Base-by-base conservation (phyloP, 148 eudicot genomes). In the Fagopyrum esculentum region DNA sequence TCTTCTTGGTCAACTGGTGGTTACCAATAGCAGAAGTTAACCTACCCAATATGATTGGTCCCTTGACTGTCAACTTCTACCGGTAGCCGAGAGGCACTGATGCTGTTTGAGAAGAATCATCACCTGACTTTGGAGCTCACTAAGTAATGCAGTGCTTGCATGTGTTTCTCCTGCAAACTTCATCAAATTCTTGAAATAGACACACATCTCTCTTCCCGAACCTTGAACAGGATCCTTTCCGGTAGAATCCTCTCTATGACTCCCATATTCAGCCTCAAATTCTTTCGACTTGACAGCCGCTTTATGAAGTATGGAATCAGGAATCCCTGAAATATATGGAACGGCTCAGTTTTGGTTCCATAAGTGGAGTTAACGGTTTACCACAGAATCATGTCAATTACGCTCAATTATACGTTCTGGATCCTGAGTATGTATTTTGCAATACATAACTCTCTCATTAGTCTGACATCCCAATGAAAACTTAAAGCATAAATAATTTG, bases 231-330 rank as follows among this genome's bases (percentile, higher is more conserved):
- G 77, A 19, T 46, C 35, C 3, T 68, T 59, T 51, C 69, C 57
- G 29, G 71, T 68, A n/a, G 75, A 72, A 43, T 47, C 69, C 74
- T 75, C 74, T 54, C 79, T 77, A 55, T 77, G 74, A 75, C 72
- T 79, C 40, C 96, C 96, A 75, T 87, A 92, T 64, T 55, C 83
- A 68, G 76, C 85, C 83, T 95, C 99, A 78, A 95, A 92, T 77
- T 92, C 99, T 76, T 78, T 82, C 9, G 99, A 95, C 83, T 90
- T 95, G 51, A 82, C 78, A 50, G 92, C 89, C 77, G 99, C 99
- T 76, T 76, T 86, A 30, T 40, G 78, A 56, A 95, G 91, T 77
- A 95, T 85, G 56, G 84, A 60, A 71, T 89, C 91, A 2, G 99
- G 99, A 77, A 95, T 86, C 66, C 99, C 99, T 95, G 87, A 49